Evolutionary conservation across 2,329 filamentous ascomycete genomes (phyloP), one percentile per base, ranked within the genome.

Genomic region (Pyrenophora tritici-repentis): DNA sequence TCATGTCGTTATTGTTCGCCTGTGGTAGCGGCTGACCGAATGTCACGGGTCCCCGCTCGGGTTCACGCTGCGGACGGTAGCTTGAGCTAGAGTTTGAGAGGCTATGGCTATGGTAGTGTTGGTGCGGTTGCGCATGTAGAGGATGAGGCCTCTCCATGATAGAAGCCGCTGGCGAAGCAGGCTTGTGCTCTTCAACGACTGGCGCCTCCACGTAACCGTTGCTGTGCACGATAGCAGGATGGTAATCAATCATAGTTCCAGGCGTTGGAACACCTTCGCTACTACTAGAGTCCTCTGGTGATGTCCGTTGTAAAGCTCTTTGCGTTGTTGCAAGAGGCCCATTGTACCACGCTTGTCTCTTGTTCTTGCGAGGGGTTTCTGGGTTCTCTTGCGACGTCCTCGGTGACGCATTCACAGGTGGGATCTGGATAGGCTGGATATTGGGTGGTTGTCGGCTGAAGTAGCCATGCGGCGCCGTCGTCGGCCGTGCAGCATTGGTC

Each of bases 291-390:
- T 81, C 81, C 59, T 81, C 81, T 1, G 81, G 81, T 2, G 81
- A 83, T 0, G 79, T 81, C 10, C 81, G 76, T 44, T 80, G 78
- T 33, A 67, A 53, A n/a, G 53, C 59, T 44, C 62, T 56, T 24
- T 61, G 58, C 7, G 64, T 52, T 44, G 71, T 59, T 31, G 61
- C 54, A 14, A 77, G 55, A 20, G 81, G 80, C 9, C 80, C 81
- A 50, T 89, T 84, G 62, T 90, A 90, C 87, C 88, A 91, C 1
- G 81, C 88, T 52, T 87, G 85, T 2, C 88, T 82, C 66, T 88
- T 89, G 24, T 76, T 77, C 56, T 84, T 85, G 7, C 84, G 80
- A 3, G 83, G 78, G 0, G 82, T 84, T 8, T 80, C 76, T 29
- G 73, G 71, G 31, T 53, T 68, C 50, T 73, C 71, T 59, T 70